phyloP scores from a whole-genome alignment of 139 green algal species.

The Edaphochlamys debaryana region DNA sequence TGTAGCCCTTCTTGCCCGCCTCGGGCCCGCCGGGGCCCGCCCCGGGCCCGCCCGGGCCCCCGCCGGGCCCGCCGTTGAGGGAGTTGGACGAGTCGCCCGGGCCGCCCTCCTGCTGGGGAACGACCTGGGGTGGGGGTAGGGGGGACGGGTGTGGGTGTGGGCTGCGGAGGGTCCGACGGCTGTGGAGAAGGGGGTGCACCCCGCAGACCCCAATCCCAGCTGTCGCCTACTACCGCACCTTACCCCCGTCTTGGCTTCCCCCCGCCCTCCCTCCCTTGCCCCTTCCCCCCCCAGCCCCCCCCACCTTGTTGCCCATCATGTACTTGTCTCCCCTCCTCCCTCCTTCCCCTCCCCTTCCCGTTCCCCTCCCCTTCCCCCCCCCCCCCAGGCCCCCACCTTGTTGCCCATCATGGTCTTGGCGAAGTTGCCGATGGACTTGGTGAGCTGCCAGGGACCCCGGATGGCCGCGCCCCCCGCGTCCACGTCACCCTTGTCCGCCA shows the following conservation, averaged over 20 bases:
- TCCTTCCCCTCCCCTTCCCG: not conserved
- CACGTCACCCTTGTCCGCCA: not conserved
- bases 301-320: not conserved
- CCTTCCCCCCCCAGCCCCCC: too few species aligned
- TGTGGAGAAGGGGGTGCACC: too few species aligned
- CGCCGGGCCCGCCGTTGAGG: too few species aligned
- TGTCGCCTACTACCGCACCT: too few species aligned
- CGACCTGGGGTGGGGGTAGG: not conserved
- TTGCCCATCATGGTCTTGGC: slow-evolving; percentile 21
- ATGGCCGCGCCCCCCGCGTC: not conserved
- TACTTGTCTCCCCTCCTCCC: too few species aligned
- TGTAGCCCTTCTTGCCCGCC: slow-evolving; percentile 19
- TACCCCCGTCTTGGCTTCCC: too few species aligned
- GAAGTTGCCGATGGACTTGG: not conserved
- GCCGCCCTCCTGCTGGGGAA: not conserved
- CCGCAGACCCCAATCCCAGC: too few species aligned
- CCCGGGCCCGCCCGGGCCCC: not conserved
- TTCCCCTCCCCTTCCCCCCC: too few species aligned
- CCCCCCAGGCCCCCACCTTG: not conserved
- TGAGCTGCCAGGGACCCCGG: slow-evolving; percentile 17
- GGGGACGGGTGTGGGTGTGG: too few species aligned
- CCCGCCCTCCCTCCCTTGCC: not conserved
- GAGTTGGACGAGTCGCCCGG: too few species aligned
- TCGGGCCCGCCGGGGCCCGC: not conserved
- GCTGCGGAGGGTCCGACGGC: too few species aligned